Conservation (phyloP, 2,329 filamentous ascomycete genomes). For the Colletotrichum brevisporum region DNA sequence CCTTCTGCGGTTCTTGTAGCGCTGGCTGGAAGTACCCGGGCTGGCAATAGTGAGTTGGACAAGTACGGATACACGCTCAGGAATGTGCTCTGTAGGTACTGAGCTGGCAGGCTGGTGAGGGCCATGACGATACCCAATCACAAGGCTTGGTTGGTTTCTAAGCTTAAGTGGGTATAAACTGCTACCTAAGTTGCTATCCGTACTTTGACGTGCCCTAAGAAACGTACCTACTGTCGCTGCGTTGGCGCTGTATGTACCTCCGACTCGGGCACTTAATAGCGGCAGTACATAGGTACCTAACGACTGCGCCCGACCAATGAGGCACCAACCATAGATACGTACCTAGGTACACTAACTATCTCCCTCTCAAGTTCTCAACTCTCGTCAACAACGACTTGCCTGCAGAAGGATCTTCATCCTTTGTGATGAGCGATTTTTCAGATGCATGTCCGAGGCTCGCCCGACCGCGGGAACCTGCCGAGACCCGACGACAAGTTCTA, state of each 20-base stretch:
- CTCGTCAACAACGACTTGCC: background rate
- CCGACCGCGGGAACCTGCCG: background rate
- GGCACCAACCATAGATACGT: too few species aligned
- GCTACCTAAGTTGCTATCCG: background rate
- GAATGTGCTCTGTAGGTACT: background rate
- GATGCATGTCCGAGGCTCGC: background rate
- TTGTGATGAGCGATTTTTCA: background rate
- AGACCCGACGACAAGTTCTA: background rate
- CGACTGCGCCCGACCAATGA: too few species aligned
- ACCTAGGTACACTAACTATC: too few species aligned
- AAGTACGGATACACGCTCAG: background rate
- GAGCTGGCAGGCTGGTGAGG: background rate
- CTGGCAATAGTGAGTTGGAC: too few species aligned
- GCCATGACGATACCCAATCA: constrained; percentile 2
- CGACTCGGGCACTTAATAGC: too few species aligned
- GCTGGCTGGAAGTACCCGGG: too few species aligned
- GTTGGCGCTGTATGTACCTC: too few species aligned
- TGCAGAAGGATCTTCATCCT: background rate
- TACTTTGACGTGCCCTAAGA: too few species aligned
- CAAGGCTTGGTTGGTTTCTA: background rate
- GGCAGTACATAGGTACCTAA: too few species aligned
- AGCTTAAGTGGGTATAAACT: background rate
- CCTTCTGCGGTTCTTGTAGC: too few species aligned
- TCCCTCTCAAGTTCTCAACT: too few species aligned
- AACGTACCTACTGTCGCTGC: too few species aligned